phyloP scores from a whole-genome alignment of 805 yeast species.

The Yamadazyma phyllophila region DNA sequence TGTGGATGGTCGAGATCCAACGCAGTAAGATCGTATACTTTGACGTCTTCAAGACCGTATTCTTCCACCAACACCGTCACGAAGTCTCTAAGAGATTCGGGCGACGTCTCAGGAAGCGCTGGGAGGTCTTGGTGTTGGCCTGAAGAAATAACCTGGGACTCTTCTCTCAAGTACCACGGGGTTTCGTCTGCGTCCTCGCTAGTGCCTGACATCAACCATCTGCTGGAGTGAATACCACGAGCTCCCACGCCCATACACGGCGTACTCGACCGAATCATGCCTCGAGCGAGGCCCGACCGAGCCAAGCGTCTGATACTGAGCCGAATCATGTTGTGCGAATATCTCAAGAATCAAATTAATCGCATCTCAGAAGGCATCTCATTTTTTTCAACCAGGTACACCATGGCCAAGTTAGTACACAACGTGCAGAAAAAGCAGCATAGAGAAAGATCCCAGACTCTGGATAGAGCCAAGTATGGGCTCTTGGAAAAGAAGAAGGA shows the following conservation, averaged over 20 bases:
- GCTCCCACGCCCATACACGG: neutral
- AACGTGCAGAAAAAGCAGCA: slow-evolving; percentile 96
- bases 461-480: slow-evolving; percentile 71
- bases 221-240: too few relatives aligned
- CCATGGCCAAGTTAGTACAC: slow-evolving; percentile 79
- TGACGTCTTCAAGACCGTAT: slow-evolving; percentile 63
- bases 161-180: slow-evolving; percentile 65
- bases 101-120: slow-evolving; percentile 56
- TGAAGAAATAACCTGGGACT: slow-evolving; percentile 15
- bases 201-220: neutral
- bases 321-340: neutral
- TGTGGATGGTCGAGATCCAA: slow-evolving; percentile 31
- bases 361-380: slow-evolving; percentile 8
- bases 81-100: slow-evolving; percentile 46
- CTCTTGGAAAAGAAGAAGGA: slow-evolving; percentile 82
- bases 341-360: neutral
- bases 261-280: neutral
- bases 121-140: slow-evolving; percentile 38
- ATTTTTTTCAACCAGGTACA: neutral
- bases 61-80: slow-evolving; percentile 50
- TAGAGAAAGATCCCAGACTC: slow-evolving; percentile 87
- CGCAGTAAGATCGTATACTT: slow-evolving; percentile 61
- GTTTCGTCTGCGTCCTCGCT: slow-evolving; percentile 6
- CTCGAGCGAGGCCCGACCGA: neutral
- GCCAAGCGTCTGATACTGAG: neutral